These are phyloP conservation scores for Colletotrichum sublineola DNA, from an alignment of 2,329 filamentous ascomycete species.

Conservation along the genomic window DNA sequence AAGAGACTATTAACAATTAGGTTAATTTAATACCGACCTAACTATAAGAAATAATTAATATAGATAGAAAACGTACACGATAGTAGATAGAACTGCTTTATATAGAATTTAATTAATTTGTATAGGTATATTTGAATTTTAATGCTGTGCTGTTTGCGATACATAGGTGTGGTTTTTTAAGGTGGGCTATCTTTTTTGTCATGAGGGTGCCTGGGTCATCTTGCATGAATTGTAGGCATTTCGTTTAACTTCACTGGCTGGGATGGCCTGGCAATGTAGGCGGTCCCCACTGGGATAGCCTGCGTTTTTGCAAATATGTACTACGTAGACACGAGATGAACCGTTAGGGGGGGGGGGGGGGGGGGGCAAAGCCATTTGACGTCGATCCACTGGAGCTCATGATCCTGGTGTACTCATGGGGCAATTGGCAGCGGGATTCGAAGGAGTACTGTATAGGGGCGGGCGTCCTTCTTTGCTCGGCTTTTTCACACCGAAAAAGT, in stretches of 20 bases:
- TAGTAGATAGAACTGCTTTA: no score
- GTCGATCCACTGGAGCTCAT: slow-evolving; percentile 27
- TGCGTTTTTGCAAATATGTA: background rate
- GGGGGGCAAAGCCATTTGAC: slow-evolving; percentile 12
- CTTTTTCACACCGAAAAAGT: background rate
- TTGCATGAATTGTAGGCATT: background rate
- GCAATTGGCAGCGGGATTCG: slow-evolving; percentile 29
- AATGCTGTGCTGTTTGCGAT: no score
- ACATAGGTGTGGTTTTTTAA: no score
- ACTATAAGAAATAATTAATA: no score
- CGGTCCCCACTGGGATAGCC: background rate
- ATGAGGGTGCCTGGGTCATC: no score
- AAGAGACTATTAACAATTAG: no score
- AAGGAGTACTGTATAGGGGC: background rate
- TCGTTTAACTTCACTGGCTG: slow-evolving; percentile 19
- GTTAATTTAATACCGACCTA: no score
- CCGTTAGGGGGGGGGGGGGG: slow-evolving; percentile 4
- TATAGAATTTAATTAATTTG: no score
- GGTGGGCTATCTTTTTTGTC: no score
- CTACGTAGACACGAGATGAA: slow-evolving; percentile 39
- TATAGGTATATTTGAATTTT: no score
- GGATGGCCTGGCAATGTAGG: slow-evolving; percentile 11
- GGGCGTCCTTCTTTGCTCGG: background rate
- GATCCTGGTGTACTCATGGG: slow-evolving; percentile 9
- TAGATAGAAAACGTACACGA: no score